Base-by-base conservation (phyloP, 306 rosid species). In the Luffa acutangula region DNA sequence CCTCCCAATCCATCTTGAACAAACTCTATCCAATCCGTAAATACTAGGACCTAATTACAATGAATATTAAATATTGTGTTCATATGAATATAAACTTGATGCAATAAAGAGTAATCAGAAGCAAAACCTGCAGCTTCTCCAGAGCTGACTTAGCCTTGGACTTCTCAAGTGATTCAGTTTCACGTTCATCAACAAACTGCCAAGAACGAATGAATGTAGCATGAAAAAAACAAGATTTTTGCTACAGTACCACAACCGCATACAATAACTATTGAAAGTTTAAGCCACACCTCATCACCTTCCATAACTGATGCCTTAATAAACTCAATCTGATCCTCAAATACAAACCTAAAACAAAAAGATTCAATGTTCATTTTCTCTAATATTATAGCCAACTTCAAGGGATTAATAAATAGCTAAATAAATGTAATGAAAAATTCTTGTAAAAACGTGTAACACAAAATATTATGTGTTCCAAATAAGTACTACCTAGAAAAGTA, bases 301-400 rank as follows among this genome's bases (percentile, higher is more conserved):
- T 87, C 97, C 87, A 95, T 92, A 53, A 93, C 97, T 3, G 97
- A 85, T 54, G 88, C 94, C 86, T 91, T 95, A 84, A 95, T 91
- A 86, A 95, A 92, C 45, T 93, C 97, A 85, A 95, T 95, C 83
- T 95, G 99, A 82, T 93, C 97, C 88, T 93, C 99, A 76, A 93
- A 95, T 31, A 95, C 99, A 83, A 81, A 90, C 86, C 96, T 92
- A 78, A 78, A 82, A 46, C 77, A 75, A 49, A 87, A 75, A 63
- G 74, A 64, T 48, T 54, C 37, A 70, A 62, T 43, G 87, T 82
- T 42, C 83, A 46, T 81, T 64, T 81, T 69, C 48, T 58, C 66
- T 41, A 77, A 71, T 72, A 45, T 13, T 15, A 65, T 34, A 7
- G 43, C 53, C 48, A 41, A 13, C 70, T 4, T 39, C 15, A 7